These are phyloP conservation scores for Mastigamoeba balamuthi DNA, from an alignment of 78 protist species.

Conservation along the genomic window DNA sequence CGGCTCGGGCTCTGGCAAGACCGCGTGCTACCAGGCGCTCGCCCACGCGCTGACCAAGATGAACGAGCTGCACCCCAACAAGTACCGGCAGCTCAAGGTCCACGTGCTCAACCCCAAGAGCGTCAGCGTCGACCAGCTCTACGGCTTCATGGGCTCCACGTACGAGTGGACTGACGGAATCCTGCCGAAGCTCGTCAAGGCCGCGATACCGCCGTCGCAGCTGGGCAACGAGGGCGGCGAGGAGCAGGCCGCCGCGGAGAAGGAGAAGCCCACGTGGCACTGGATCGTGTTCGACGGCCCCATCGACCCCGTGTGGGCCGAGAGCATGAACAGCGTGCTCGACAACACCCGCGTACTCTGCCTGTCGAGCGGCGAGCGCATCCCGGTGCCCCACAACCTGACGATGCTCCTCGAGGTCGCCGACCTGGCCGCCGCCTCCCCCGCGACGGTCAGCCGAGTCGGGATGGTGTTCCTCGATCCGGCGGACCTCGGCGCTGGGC, in stretches of 20 bases:
- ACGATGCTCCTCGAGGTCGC: slow-evolving; percentile 82
- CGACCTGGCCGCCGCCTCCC: slow-evolving; percentile 82
- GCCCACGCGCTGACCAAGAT: slow-evolving; percentile 30
- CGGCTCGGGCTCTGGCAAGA: slow-evolving; percentile 82
- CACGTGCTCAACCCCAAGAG: slow-evolving; percentile 70
- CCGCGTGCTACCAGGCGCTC: slow-evolving; percentile 37
- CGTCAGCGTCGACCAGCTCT: slow-evolving; percentile 76
- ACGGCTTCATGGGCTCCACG: slow-evolving; percentile 72
- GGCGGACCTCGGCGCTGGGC: slow-evolving; percentile 13
- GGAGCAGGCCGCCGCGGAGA: slow-evolving; percentile 9
- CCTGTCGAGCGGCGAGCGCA: slow-evolving; percentile 75
- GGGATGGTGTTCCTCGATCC: slow-evolving; percentile 85
- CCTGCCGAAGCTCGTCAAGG: slow-evolving; percentile 72
- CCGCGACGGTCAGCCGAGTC: slow-evolving; percentile 76
- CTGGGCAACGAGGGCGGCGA: slow-evolving; percentile 53
- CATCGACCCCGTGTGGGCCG: slow-evolving; percentile 92
- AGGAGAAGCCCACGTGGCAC: background rate
- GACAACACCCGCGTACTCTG: slow-evolving; percentile 92
- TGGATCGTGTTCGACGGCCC: slow-evolving; percentile 86
- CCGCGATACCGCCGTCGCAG: slow-evolving; percentile 26
- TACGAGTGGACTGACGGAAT: slow-evolving; percentile 88
- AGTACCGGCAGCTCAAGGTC: slow-evolving; percentile 2
- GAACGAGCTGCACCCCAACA: background rate
- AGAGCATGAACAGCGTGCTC: slow-evolving; percentile 87
- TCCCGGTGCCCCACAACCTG: slow-evolving; percentile 52